Percentiles rank a stretch among this genome's conserved stretches.
Conservation (phyloP, 2,329 filamentous ascomycete species). For the Pseudofabraea citricarpa region DNA sequence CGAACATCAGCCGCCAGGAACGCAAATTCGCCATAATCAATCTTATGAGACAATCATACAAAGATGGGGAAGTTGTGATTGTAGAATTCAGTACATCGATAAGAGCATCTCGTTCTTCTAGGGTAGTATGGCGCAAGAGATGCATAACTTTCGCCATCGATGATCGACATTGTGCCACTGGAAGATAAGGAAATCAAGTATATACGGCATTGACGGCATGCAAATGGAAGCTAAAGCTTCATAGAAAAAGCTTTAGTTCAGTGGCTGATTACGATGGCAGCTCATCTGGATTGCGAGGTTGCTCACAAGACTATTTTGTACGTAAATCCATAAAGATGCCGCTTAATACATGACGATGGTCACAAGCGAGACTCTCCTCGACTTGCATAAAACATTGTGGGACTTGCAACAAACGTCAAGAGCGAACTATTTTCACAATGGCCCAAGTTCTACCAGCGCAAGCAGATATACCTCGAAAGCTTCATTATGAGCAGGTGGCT, state of each 20-base stretch:
- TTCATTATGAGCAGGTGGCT: not conserved
- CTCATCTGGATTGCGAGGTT: too few species aligned
- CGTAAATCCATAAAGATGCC: not conserved
- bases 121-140: not conserved
- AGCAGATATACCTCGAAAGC: not conserved
- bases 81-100: not conserved
- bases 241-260: not conserved
- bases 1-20: not conserved
- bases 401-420: not conserved
- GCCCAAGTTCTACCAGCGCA: not conserved
- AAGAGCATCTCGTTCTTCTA: not conserved
- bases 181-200: not conserved
- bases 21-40: not conserved
- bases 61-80: not conserved
- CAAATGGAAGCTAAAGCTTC: not conserved
- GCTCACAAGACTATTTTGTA: too few species aligned
- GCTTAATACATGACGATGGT: not conserved
- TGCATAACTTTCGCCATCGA: not conserved
- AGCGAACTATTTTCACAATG: not conserved
- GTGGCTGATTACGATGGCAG: not conserved
- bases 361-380: not conserved
- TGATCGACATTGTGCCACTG: not conserved
- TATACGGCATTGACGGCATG: not conserved
- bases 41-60: not conserved
- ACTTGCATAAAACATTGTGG: not conserved